Evolutionary conservation across 2,329 filamentous ascomycete species (phyloP), one percentile per base, ranked within the genome.

Genomic region (Diaporthe longicolla): DNA sequence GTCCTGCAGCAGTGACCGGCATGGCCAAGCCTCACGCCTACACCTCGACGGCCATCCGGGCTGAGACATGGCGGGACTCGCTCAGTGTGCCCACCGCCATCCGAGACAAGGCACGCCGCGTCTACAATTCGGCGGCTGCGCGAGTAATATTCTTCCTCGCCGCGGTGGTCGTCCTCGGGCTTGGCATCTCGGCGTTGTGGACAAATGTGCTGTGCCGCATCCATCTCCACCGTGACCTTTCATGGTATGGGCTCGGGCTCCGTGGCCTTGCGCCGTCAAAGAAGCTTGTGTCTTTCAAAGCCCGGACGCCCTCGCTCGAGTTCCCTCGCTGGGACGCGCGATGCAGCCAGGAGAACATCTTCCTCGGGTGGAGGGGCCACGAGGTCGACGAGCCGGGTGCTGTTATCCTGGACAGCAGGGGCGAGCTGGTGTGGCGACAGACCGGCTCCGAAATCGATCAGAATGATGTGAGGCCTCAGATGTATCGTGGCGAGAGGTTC

Each of bases 401-500:
- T 35, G 78, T 80, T 32, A 79, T 80, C 43, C 73, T 80, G 13
- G 77, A 77, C 37, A 72, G 72, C 26, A 69, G 68, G 13, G 79
- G 80, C 70, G 78, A 78, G 58, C 76, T 80, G 1, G 77, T 80
- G 3, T 80, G 79, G 58, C 52, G 45, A 17, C 66, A 77, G 40
- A 78, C 76, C 13, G 78, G 78, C 26, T 78, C 73, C 35, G 75
- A 76, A 35, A 48, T 72, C 7, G 71, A 74, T 29, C 74, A 75
- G 52, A 76, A 74, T 26, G 73, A 74, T n/a, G 69, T 76, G 32
- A 55, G 79, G 40, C 78, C 81, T n/a, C 81, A 83, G 72, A 70
- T 75, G 15, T 78, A 83, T 71, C 79, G 81, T 43, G 80, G 81
- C 10, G 78, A 73, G 21, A 75, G 77, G 1, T 82, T 83, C 70